Base-by-base conservation (phyloP, 1,284 basidiomycete species). In the Termitomyces sp. region DNA sequence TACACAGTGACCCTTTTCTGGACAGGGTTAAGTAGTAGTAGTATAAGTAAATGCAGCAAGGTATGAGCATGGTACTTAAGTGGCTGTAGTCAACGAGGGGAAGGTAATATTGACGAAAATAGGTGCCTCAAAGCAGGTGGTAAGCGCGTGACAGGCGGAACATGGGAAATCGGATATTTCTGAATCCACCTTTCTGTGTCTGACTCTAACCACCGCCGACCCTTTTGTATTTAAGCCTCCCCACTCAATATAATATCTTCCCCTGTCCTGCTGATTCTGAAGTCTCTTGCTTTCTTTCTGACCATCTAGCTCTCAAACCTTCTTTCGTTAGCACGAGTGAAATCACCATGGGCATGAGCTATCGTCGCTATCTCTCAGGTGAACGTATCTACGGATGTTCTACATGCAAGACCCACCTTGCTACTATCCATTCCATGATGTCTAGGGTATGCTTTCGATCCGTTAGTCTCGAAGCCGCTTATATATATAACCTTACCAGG, bases 341-440 rank as follows among this genome's bases (percentile, higher is more conserved):
- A 31, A 48, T 55, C 62, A 65, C 54, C 57, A 94, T 95, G 91
- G 91, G 91, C 66, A 88, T 93, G 84, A 86, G 79, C 64, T 92
- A 91, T 73, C 86, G 91, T 65, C 83, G 87, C 58, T 97, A 94
- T 72, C 86, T 98, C 55, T 79, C 84, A 34, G 92, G 92, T 43
- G 84, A 88, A 62, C 85, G 90, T 62, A 89, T 98, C 65, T 97
- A 93, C 66, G 91, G 91, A 46, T 99, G 97, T 73, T 83, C 80
- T 50, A 83, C 77, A 50, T 99, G 96, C 80, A 87, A 82, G 66
- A 97, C 95, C 19, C 96, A 99, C 72, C 82, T 99, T 44, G 88
- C 94, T 10, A 93, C 93, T 9, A 87, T 90, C 51, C 92, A 97
- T 69, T 86, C 85, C 49, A 90, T 98, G 81, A 84, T 97, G 58